Evolutionary conservation across 1,284 basidiomycete species (phyloP).

Genomic region (Puccinia novopanici): DNA sequence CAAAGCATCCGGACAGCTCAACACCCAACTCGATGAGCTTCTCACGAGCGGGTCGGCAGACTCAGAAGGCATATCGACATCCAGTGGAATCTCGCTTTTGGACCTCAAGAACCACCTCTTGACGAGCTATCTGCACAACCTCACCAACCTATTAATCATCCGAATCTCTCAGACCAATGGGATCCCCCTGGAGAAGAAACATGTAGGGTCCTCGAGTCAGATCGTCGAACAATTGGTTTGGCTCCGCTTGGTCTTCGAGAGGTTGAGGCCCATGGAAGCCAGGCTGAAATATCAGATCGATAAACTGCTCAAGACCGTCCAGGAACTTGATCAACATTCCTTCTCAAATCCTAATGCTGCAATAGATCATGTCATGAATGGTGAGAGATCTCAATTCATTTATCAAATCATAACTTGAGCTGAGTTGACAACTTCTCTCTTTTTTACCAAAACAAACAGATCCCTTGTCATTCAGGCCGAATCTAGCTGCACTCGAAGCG

Average conservation of each 20-base stretch:
- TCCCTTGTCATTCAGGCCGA: conserved; percentile 85
- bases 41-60: background rate
- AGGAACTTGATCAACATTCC: conserved; percentile 63
- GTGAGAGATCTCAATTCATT: conserved; percentile 60
- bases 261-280: conserved; percentile 68
- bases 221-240: conserved; percentile 46
- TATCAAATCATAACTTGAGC: background rate
- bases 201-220: conserved; percentile 68
- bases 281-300: conserved; percentile 94
- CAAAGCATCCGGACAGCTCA: background rate
- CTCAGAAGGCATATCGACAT: background rate
- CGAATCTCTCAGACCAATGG: conserved; percentile 64
- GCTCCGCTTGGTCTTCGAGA: conserved; percentile 60
- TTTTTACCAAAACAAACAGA: conserved; percentile 64
- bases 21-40: conserved; percentile 4
- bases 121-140: conserved; percentile 82
- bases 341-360: conserved; percentile 60
- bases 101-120: conserved; percentile 83
- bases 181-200: conserved; percentile 66
- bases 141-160: conserved; percentile 74
- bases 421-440: background rate
- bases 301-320: conserved; percentile 76
- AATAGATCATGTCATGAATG: conserved; percentile 67
- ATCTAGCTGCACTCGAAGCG: conserved; percentile 63
- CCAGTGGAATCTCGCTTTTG: conserved; percentile 83